Percentiles rank a stretch among this genome's conserved stretches.
Conservation (phyloP, 139 green algal genomes). For the Trebouxia sp. region DNA sequence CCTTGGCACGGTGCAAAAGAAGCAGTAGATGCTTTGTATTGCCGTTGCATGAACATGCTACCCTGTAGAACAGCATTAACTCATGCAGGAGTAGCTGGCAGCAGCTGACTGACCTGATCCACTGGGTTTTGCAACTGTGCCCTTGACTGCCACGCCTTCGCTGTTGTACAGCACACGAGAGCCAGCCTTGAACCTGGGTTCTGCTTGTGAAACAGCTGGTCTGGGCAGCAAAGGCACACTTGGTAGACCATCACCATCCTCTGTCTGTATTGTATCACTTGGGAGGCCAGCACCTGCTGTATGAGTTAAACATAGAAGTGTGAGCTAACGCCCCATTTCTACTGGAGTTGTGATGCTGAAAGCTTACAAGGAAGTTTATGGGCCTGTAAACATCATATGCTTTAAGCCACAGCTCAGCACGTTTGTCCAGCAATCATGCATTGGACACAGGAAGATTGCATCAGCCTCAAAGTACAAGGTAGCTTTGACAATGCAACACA, state of each 20-base stretch:
- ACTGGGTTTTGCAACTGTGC: conserved; percentile 24
- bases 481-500: too few species aligned
- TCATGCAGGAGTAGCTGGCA: conserved; percentile 26
- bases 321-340: too few species aligned
- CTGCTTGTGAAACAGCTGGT: not conserved
- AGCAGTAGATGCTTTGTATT: not conserved
- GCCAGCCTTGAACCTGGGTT: conserved; percentile 12
- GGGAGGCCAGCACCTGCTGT: too few species aligned
- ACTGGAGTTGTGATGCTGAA: too few species aligned
- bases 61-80: not conserved
- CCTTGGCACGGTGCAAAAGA: not conserved
- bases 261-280: too few species aligned
- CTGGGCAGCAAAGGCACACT: not conserved
- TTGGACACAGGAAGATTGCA: conserved; percentile 20
- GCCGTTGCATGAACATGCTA: not conserved
- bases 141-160: conserved; percentile 4
- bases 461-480: too few species aligned
- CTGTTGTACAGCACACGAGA: conserved; percentile 6
- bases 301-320: too few species aligned
- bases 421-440: conserved; percentile 8
- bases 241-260: not conserved
- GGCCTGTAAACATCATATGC: too few species aligned
- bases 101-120: not conserved
- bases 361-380: too few species aligned
- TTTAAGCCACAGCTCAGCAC: too few species aligned